Evolutionary conservation across 2,329 filamentous ascomycete genomes (phyloP).

Genomic region (Claviceps sp.): DNA sequence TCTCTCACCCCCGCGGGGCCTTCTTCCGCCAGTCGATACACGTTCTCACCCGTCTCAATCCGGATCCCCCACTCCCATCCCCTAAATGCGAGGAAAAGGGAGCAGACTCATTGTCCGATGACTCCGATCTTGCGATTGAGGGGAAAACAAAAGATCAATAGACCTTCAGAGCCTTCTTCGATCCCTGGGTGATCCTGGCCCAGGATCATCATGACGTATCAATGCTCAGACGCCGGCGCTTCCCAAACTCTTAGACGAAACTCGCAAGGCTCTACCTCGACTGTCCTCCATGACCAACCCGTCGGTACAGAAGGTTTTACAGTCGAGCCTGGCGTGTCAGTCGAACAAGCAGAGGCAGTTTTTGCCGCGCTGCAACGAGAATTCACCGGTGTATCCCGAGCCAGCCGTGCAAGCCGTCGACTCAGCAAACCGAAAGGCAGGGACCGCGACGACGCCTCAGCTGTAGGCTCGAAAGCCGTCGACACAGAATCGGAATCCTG

Average conservation of each 20-base stretch:
- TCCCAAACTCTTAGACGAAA: neutral
- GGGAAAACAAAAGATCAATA: neutral
- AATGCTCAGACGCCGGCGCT: neutral
- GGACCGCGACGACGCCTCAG: constrained; percentile 47
- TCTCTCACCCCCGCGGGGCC: neutral
- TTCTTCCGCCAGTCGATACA: neutral
- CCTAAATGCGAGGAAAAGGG: too few relatives aligned
- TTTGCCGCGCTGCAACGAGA: constrained; percentile 55
- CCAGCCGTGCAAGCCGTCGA: constrained; percentile 31
- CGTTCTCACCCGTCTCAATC: neutral
- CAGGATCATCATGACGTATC: neutral
- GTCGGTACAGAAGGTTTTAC: neutral
- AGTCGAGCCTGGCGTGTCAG: constrained; percentile 39
- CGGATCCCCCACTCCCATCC: neutral
- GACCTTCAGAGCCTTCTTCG: neutral
- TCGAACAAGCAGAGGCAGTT: constrained; percentile 54
- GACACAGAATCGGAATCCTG: constrained; percentile 34
- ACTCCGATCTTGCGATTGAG: neutral
- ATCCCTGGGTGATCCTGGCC: too few relatives aligned
- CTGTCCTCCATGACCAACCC: neutral
- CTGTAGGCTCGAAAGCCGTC: constrained; percentile 20
- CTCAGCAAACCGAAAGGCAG: constrained; percentile 11
- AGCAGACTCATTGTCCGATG: neutral
- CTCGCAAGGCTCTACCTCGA: constrained; percentile 1
- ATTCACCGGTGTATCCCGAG: constrained; percentile 42